Percentiles rank a stretch among this genome's conserved stretches.
Conservation (phyloP, 2,329 filamentous ascomycete genomes). For the Arthroderma uncinatum region DNA sequence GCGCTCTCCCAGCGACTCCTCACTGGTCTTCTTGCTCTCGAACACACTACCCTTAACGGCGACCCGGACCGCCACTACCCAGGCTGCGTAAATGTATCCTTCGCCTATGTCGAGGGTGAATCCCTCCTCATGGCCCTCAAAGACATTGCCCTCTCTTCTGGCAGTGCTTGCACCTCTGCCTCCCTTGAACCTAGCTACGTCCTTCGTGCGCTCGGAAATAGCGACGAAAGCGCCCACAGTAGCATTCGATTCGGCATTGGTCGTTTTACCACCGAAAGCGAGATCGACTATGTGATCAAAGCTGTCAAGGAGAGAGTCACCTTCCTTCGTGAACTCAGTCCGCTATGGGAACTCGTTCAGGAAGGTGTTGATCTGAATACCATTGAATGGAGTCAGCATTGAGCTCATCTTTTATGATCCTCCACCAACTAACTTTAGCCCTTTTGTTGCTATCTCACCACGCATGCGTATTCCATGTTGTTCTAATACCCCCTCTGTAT, state of each 20-base stretch:
- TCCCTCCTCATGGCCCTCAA: conserved; percentile 97
- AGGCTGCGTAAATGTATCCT: conserved; percentile 95
- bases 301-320: conserved; percentile 82
- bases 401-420: conserved; percentile 22
- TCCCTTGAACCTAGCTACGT: conserved; percentile 96
- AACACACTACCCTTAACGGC: conserved; percentile 87
- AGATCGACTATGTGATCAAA: conserved; percentile 96
- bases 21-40: conserved; percentile 71
- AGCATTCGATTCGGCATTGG: conserved; percentile 97
- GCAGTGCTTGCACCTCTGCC: conserved; percentile 92
- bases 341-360: conserved; percentile 94
- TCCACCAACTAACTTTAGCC: neutral
- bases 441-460: neutral
- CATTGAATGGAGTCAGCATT: conserved; percentile 98
- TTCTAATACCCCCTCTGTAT: neutral
- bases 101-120: conserved; percentile 96
- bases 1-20: conserved; percentile 71
- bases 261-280: conserved; percentile 84
- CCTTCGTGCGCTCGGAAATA: conserved; percentile 83
- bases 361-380: conserved; percentile 91
- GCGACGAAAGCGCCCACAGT: conserved; percentile 93
- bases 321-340: conserved; percentile 88
- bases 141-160: conserved; percentile 92
- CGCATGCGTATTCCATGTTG: conserved; percentile 6
- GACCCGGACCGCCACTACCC: conserved; percentile 76